A percentile compares a stretch with the other conserved stretches of the same genome.
phyloP scores from a whole-genome alignment of 441 rosid species.

The Raphanus hybrid region DNA sequence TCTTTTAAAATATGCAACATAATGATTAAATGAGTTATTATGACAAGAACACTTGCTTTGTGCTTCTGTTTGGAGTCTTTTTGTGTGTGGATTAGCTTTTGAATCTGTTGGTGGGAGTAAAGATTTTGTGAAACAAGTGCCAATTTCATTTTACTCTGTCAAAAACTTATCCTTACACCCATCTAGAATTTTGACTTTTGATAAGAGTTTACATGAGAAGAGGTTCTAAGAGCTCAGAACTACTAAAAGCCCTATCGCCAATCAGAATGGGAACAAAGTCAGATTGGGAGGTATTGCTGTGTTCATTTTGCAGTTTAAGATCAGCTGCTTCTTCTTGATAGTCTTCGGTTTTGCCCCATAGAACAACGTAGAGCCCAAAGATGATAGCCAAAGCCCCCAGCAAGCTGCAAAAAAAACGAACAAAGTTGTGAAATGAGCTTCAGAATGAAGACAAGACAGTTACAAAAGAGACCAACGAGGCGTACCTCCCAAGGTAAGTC shows the following conservation, averaged over 20 bases:
- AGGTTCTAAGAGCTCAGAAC: constrained; percentile 39
- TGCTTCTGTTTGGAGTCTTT: constrained; percentile 22
- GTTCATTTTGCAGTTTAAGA: constrained; percentile 38
- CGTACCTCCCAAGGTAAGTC: constrained; percentile 55
- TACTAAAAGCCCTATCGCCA: constrained; percentile 28
- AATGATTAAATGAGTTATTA: constrained; percentile 28
- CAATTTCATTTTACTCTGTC: constrained; percentile 3
- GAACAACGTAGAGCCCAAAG: constrained; percentile 65
- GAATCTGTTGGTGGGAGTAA: constrained; percentile 16
- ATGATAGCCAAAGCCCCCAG: constrained; percentile 64
- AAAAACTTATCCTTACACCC: not conserved
- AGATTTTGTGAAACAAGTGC: constrained; percentile 19
- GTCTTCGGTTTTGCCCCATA: constrained; percentile 81
- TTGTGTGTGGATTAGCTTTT: constrained; percentile 16
- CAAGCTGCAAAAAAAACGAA: constrained; percentile 47
- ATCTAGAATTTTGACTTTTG: constrained; percentile 3
- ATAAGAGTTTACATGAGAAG: constrained; percentile 31
- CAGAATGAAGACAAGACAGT: not conserved
- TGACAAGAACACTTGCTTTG: constrained; percentile 24
- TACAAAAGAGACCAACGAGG: not conserved
- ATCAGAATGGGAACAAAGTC: constrained; percentile 36
- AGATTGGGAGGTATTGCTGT: constrained; percentile 2
- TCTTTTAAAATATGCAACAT: constrained; percentile 12
- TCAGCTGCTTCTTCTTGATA: constrained; percentile 29
- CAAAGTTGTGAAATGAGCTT: not conserved